Percentiles rank a stretch among this genome's conserved stretches.
These are phyloP conservation scores for Acrasis kona DNA, from an alignment of 78 protist species.

Conservation along the genomic window DNA sequence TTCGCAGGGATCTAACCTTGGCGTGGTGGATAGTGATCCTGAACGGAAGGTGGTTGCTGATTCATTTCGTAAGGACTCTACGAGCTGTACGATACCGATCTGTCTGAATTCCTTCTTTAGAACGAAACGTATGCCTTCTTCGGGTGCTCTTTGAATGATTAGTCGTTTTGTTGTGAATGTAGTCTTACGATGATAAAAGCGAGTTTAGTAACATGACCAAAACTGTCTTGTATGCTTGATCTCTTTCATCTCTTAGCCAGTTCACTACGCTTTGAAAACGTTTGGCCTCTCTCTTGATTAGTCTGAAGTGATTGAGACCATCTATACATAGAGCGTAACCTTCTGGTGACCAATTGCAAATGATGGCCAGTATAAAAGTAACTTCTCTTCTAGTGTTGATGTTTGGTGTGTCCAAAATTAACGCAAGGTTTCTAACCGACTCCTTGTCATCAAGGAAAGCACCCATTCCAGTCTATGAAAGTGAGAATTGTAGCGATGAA, in stretches of 20 bases:
- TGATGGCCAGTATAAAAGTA: neutral
- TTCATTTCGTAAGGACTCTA: neutral
- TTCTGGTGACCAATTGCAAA: neutral
- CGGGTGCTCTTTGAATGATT: too few relatives aligned
- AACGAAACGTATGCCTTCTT: neutral
- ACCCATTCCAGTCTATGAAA: too few relatives aligned
- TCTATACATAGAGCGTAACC: neutral
- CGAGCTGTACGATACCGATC: neutral
- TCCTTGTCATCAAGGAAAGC: neutral
- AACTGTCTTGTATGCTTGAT: neutral
- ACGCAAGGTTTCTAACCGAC: neutral
- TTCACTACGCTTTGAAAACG: neutral
- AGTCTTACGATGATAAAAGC: neutral
- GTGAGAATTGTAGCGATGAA: too few relatives aligned
- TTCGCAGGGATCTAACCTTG: too few relatives aligned
- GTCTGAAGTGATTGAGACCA: neutral
- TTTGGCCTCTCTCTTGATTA: neutral
- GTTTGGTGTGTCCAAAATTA: neutral
- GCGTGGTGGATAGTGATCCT: too few relatives aligned
- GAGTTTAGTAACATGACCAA: neutral
- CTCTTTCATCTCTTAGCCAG: neutral
- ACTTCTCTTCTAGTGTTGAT: neutral
- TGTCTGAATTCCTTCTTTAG: neutral
- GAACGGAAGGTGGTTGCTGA: too few relatives aligned
- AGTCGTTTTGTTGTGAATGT: too few relatives aligned